Evolutionary conservation across 441 rosid species (phyloP), one percentile per base, ranked within the genome.

Genomic region (Populus trichocarpa): DNA sequence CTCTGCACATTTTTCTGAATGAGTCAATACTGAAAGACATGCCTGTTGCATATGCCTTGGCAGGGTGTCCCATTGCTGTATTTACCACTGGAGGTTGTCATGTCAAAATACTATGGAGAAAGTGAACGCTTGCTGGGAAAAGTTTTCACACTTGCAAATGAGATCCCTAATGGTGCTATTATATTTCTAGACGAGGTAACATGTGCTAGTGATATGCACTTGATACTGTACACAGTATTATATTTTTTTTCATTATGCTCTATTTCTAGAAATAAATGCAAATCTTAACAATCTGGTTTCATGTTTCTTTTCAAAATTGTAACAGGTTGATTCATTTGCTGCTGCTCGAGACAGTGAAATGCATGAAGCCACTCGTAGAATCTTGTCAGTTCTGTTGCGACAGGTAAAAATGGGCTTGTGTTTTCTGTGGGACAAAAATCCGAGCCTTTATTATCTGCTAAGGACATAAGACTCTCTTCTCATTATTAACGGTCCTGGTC

Each of bases 301-400:
- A 2, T 30, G 71, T 63, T 26, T 57, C 38, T 77, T 66, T 33
- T 74, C 3, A 13, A 65, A 28, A 22, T 40, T 28, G 23, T 77
- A 22, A 23, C 87, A 96, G 99, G 92, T 96, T 75, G 99, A 96
- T 88, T 88, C 99, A 61, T 91, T 96, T 84, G 99, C 99, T 81
- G 84, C 84, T 70, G 84, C 96, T 76, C 97, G 98, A 79, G 96
- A 90, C 78, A 87, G 77, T 83, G 95, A 89, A 84, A 93, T 89
- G 90, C 99, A 94, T 82, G 99, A 96, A 89, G 98, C 98, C 68
- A 93, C 98, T n/a, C 90, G 99, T 28, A 86, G 99, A 84, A 85
- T 94, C 77, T 84, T 96, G 81, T 96, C 98, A 50, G 96, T 96
- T 73, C 81, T 96, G 77, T 83, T 96, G 80, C 90, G 97, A 76